phyloP scores from a whole-genome alignment of 257 asterid species.

The Mitragyna speciosa region DNA sequence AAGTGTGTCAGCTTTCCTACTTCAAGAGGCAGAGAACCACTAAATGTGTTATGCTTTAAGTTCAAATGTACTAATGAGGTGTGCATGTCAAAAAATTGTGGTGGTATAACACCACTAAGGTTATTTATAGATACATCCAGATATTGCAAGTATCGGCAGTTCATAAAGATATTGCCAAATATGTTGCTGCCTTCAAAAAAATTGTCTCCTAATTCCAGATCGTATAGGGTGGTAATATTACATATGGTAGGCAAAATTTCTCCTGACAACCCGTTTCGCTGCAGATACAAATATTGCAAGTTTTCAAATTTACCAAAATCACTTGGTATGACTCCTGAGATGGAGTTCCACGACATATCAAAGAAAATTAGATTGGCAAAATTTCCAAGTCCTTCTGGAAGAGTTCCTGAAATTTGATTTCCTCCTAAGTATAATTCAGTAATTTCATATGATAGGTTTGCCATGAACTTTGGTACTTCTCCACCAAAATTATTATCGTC shows the following conservation, averaged over 20 bases:
- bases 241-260: not conserved
- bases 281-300: not conserved
- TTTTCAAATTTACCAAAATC: slow-evolving; percentile 23
- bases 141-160: slow-evolving; percentile 13
- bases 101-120: not conserved
- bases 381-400: slow-evolving; percentile 29
- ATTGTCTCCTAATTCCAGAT: not conserved
- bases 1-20: not conserved
- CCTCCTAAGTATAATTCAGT: not conserved
- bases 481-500: slow-evolving; percentile 25
- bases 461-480: slow-evolving; percentile 25
- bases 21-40: not conserved
- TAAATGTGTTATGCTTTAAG: too few relatives aligned
- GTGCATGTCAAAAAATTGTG: not conserved
- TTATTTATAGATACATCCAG: slow-evolving; percentile 3
- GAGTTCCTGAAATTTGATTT: slow-evolving; percentile 29
- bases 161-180: slow-evolving; percentile 11
- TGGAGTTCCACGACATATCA: slow-evolving; percentile 2
- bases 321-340: slow-evolving; percentile 28
- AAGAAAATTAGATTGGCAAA: slow-evolving; percentile 17
- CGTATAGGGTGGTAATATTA: not conserved
- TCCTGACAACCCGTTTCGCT: not conserved
- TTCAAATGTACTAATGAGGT: not conserved
- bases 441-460: slow-evolving; percentile 30
- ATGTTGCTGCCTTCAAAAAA: slow-evolving; percentile 13